These are phyloP conservation scores for Trichoderma sp. DNA, from an alignment of 2,329 filamentous ascomycete species.

Conservation along the genomic window DNA sequence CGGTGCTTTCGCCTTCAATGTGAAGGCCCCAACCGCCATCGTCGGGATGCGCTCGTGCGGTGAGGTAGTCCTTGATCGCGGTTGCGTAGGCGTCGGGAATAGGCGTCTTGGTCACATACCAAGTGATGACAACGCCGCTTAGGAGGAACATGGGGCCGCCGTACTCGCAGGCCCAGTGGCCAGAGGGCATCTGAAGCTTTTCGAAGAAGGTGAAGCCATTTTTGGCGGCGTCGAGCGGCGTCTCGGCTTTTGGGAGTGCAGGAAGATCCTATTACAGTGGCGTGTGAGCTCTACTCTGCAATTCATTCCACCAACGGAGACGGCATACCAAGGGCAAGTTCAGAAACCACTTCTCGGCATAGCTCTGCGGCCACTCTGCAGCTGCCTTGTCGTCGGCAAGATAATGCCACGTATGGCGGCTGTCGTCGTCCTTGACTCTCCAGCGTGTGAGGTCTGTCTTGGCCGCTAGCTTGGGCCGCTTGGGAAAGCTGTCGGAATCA, in stretches of 20 bases:
- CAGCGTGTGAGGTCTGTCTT: conserved; percentile 79
- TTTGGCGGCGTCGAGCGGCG: conserved; percentile 69
- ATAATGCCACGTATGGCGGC: conserved; percentile 93
- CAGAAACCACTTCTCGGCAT: conserved; percentile 85
- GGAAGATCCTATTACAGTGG: conserved; percentile 61
- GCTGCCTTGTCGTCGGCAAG: conserved; percentile 68
- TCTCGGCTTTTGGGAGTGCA: conserved; percentile 65
- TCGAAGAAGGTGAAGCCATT: conserved; percentile 90
- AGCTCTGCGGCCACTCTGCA: conserved; percentile 77
- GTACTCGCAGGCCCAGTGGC: conserved; percentile 97
- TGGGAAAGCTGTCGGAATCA: conserved; percentile 38
- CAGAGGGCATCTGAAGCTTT: conserved; percentile 79
- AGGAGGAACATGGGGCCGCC: conserved; percentile 96
- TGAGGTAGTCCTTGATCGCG: conserved; percentile 90
- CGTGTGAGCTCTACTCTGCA: not conserved
- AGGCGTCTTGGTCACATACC: conserved; percentile 85
- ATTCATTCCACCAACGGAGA: not conserved
- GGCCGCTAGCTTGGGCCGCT: conserved; percentile 47
- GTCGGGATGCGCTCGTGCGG: conserved; percentile 75
- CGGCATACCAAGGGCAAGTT: conserved; percentile 69
- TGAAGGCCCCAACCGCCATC: conserved; percentile 98
- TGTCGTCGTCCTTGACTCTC: conserved; percentile 78
- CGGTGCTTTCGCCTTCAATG: conserved; percentile 87
- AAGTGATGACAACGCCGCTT: conserved; percentile 78
- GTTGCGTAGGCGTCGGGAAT: conserved; percentile 76